Base-by-base conservation (phyloP, 331 rosid genomes). In the Erythrophleum ivorense region DNA sequence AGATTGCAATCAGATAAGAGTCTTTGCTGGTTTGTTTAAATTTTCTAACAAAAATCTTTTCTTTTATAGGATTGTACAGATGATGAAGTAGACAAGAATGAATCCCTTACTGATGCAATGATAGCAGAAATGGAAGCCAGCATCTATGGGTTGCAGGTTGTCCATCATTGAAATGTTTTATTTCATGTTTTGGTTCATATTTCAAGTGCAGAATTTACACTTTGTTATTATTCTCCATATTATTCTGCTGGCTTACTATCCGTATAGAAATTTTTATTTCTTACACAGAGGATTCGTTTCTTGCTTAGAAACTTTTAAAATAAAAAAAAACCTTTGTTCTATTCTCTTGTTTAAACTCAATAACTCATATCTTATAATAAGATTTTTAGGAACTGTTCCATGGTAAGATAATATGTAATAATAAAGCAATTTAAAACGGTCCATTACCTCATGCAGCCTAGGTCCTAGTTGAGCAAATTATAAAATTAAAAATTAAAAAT, bases 91-190 rank as follows among this genome's bases (percentile, higher is more conserved):
- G 94, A 81, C 46, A 82, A 68, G 52, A 87, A 52, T 81, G 88
- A 82, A 21, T 85, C 82, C 75, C 86, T 89, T 73, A 87, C 87
- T 80, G 97, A 90, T 73, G 94, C 91, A 81, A 83, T 83, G 91
- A 89, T 90, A 31, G 93, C 94, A 71, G 94, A 92, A 86, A 89
- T 89, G 91, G 97, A 92, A 83, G 97, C 97, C 70, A 89, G 91
- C 85, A 81, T 86, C 79, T 90, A 92, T 36, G 97, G 93, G 81
- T 88, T 92, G 86, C 97, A 92, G 97, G 97, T 92, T 84, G 90
- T 52, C 57, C 63, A 53, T 83, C 80, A 64, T 80, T 84, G 19
- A 77, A 83, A 78, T 85, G 53, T 58, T 83, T 55, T 63, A 57
- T 45, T 71, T 80, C 75, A 62, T 83, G 75, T 77, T 80, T 53